These are phyloP conservation scores for Penicillium diatomitis DNA, from an alignment of 495 filamentous ascomycete genomes.

Conservation along the genomic window DNA sequence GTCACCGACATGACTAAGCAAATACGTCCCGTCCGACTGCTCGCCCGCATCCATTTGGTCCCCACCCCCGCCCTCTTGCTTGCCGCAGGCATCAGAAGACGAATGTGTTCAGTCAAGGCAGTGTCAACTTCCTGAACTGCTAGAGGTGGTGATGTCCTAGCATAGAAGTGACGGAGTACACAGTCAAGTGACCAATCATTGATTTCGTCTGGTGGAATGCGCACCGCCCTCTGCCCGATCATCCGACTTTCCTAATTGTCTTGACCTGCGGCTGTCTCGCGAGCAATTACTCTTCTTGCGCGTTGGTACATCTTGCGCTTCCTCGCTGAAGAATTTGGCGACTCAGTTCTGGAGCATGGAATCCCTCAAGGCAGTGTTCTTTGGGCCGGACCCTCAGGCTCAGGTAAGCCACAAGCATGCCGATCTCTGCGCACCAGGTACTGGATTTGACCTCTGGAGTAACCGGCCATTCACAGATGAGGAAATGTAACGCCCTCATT, in stretches of 20 bases:
- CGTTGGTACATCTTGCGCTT: no score
- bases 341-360: conserved; percentile 55
- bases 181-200: no score
- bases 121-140: no score
- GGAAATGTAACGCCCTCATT: conserved; percentile 91
- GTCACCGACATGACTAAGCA: conserved; percentile 8
- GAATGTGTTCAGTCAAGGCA: neutral
- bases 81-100: conserved; percentile 11
- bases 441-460: neutral
- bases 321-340: no score
- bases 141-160: no score
- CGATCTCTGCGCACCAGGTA: neutral
- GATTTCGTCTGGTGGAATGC: no score
- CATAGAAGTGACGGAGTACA: no score
- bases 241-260: no score
- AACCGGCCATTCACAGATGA: conserved; percentile 48
- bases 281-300: no score
- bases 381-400: conserved; percentile 81
- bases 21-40: neutral
- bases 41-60: no score
- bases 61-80: conserved; percentile 1
- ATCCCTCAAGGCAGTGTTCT: conserved; percentile 76
- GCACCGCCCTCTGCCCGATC: no score
- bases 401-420: conserved; percentile 49
- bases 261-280: no score